Percentiles rank a stretch among this genome's conserved stretches.
These are phyloP conservation scores for Magnolia kwangsiensis DNA, from an alignment of 164 flowering plant genomes.

Conservation along the genomic window DNA sequence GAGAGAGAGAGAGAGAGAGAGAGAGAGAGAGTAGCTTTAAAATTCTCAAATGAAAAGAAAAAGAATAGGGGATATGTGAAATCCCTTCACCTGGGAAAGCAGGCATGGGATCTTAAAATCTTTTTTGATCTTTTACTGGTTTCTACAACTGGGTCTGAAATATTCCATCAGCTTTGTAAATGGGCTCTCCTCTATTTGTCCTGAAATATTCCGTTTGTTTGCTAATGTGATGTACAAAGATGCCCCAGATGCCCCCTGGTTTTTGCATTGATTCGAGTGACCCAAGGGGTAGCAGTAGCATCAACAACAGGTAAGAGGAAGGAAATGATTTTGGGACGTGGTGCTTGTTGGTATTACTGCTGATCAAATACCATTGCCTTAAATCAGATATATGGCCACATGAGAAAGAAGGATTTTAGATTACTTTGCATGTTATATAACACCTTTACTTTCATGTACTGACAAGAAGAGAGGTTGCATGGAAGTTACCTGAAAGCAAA, in stretches of 20 bases:
- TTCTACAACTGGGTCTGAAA: conserved; percentile 22
- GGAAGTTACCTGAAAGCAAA: conserved; percentile 27
- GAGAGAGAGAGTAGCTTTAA: neutral
- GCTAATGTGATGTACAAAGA: conserved; percentile 29
- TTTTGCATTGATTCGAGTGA: conserved; percentile 29
- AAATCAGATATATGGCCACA: neutral
- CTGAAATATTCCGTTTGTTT: conserved; percentile 29
- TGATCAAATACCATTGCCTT: conserved; percentile 3
- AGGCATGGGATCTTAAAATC: conserved; percentile 19
- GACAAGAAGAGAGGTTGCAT: conserved; percentile 21
- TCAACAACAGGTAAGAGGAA: neutral
- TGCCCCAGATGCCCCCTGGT: conserved; percentile 1
- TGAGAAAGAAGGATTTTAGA: conserved; percentile 5
- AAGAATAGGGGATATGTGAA: neutral
- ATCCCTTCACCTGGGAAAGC: conserved; percentile 13
- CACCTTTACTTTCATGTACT: conserved; percentile 17
- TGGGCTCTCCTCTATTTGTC: conserved; percentile 11
- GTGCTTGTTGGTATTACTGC: conserved; percentile 5
- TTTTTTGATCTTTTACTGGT: conserved; percentile 19
- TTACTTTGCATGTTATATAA: conserved; percentile 24
- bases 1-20: neutral
- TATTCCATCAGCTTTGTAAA: conserved; percentile 21
- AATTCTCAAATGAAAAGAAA: neutral
- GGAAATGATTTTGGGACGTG: conserved; percentile 3
- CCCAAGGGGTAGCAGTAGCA: conserved; percentile 2